A percentile compares a stretch with the other conserved stretches of the same genome.
phyloP scores from a whole-genome alignment of 2,329 filamentous ascomycete genomes.

The Ascochyta koolunga region DNA sequence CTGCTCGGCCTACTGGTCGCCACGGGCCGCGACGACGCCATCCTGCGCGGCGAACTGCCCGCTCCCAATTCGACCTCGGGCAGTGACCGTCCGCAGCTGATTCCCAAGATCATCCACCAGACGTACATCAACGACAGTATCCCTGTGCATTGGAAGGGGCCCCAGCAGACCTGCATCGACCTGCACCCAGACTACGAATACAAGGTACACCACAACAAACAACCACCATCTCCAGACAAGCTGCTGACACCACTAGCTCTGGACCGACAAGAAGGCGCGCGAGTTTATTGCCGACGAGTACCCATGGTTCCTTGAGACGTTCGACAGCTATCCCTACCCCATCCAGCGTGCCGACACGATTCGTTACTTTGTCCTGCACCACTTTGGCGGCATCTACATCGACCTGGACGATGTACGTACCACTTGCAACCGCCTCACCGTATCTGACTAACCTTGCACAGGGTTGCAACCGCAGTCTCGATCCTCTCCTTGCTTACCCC shows the following conservation, averaged over 20 bases:
- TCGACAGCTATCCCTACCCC: conserved; percentile 73
- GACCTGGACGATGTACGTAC: conserved; percentile 72
- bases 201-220: conserved; percentile 56
- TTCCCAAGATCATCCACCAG: conserved; percentile 80
- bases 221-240: neutral
- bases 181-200: conserved; percentile 76
- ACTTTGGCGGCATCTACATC: conserved; percentile 81
- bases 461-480: conserved; percentile 72
- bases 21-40: conserved; percentile 70
- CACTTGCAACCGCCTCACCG: neutral
- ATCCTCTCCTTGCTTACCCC: conserved; percentile 71
- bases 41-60: conserved; percentile 69
- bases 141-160: conserved; percentile 68
- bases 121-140: conserved; percentile 75
- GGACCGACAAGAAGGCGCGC: conserved; percentile 73
- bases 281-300: conserved; percentile 74
- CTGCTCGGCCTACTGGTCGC: conserved; percentile 72
- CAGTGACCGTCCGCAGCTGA: conserved; percentile 64
- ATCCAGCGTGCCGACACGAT: conserved; percentile 81
- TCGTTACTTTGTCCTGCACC: conserved; percentile 77
- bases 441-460: conserved; percentile 34
- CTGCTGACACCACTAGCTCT: conserved; percentile 61
- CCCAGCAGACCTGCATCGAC: conserved; percentile 70
- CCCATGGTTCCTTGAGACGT: conserved; percentile 77
- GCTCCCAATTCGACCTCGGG: conserved; percentile 67